Conservation (phyloP, 768 basidiomycete genomes). For the Atractiella rhizophila region DNA sequence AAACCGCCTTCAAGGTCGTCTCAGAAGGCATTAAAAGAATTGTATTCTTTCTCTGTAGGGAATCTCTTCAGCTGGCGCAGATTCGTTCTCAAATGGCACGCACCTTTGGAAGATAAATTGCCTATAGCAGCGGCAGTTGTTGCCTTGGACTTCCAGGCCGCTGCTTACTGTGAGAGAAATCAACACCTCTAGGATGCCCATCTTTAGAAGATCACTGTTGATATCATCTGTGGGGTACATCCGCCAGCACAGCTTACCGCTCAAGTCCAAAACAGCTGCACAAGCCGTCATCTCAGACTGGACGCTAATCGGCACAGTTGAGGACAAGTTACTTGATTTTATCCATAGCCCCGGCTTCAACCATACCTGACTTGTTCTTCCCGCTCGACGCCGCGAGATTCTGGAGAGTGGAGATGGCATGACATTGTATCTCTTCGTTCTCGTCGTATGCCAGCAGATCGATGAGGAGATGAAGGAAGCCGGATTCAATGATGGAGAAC, state of each 20-base stretch:
- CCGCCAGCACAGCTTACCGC: constrained; percentile 33
- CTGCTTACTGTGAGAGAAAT: constrained; percentile 94
- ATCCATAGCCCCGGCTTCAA: constrained; percentile 89
- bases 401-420: constrained; percentile 88
- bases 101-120: constrained; percentile 86
- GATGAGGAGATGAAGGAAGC: constrained; percentile 87
- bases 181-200: constrained; percentile 90
- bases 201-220: no score
- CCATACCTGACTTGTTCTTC: constrained; percentile 91
- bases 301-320: constrained; percentile 75
- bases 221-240: constrained; percentile 44
- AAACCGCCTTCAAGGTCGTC: constrained; percentile 92
- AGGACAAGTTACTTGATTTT: constrained; percentile 92
- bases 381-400: constrained; percentile 89
- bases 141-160: constrained; percentile 98
- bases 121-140: constrained; percentile 89
- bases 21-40: constrained; percentile 92
- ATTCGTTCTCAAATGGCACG: no score
- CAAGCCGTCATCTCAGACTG: no score
- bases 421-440: constrained; percentile 96
- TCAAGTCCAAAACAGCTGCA: constrained; percentile 76
- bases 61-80: no score
- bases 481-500: no score
- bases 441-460: constrained; percentile 90
- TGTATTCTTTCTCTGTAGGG: constrained; percentile 39